A percentile compares a stretch with the other conserved stretches of the same genome.
Evolutionary conservation across 768 basidiomycete species (phyloP).

Genomic region (Suillus tomentosus): DNA sequence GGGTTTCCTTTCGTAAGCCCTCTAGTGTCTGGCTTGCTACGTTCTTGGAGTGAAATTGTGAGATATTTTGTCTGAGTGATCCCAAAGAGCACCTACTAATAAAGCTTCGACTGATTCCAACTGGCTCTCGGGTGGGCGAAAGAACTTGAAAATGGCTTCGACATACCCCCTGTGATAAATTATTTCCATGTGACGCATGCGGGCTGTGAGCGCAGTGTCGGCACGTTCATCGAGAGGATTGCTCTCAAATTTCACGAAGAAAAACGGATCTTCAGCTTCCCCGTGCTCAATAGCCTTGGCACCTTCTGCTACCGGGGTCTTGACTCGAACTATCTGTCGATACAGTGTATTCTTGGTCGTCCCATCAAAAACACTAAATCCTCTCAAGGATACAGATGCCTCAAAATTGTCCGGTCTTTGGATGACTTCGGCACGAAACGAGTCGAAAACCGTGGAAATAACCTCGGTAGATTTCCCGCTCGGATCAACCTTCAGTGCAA

Average conservation of each 20-base stretch:
- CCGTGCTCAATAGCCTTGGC: conserved; percentile 37
- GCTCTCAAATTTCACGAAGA: conserved; percentile 88
- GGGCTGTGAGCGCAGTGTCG: conserved; percentile 85
- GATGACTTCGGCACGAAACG: conserved; percentile 79
- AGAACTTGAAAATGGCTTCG: conserved; percentile 88
- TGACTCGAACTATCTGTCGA: conserved; percentile 88
- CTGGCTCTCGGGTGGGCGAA: conserved; percentile 93
- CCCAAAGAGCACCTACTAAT: conserved; percentile 51
- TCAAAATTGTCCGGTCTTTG: conserved; percentile 90
- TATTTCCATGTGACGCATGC: conserved; percentile 94
- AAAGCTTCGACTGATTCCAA: conserved; percentile 94
- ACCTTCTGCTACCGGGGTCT: conserved; percentile 38
- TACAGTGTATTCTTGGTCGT: conserved; percentile 79
- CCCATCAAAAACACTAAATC: conserved; percentile 89
- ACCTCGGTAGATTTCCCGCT: conserved; percentile 67
- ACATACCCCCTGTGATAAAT: conserved; percentile 94
- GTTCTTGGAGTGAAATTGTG: conserved; percentile 47
- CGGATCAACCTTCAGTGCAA: conserved; percentile 78
- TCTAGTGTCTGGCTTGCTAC: conserved; percentile 94
- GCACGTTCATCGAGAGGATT: conserved; percentile 91
- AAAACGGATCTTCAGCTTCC: conserved; percentile 62
- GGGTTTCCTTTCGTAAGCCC: conserved; percentile 89
- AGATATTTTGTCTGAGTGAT: neutral
- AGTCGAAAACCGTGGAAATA: conserved; percentile 84
- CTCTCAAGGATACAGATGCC: conserved; percentile 79